These are phyloP conservation scores for Yarrowia hollandica DNA, from an alignment of 805 yeast genomes.

Conservation along the genomic window DNA sequence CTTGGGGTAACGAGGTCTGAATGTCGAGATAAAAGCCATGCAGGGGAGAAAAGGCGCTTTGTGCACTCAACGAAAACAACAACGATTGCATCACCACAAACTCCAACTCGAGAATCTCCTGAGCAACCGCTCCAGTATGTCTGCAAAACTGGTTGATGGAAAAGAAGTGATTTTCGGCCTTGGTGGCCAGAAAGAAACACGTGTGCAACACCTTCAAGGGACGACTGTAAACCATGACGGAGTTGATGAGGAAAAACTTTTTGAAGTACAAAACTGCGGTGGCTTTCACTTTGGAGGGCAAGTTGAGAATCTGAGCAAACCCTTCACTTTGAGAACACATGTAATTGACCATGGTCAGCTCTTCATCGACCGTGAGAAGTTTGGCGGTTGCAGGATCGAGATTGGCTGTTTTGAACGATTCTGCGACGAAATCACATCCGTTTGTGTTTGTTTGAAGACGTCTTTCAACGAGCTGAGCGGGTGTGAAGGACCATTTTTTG, in stretches of 20 bases:
- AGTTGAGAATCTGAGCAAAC: constrained; percentile 67
- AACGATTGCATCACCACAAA: constrained; percentile 72
- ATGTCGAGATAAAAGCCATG: constrained; percentile 93
- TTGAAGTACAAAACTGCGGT: constrained; percentile 83
- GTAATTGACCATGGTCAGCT: constrained; percentile 61
- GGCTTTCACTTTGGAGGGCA: constrained; percentile 85
- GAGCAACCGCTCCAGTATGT: constrained; percentile 50
- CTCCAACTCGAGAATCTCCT: constrained; percentile 71
- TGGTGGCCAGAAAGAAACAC: constrained; percentile 86
- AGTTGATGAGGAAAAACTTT: constrained; percentile 74
- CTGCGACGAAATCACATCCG: constrained; percentile 45
- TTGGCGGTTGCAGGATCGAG: constrained; percentile 41
- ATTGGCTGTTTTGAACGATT: constrained; percentile 32
- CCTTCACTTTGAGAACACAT: constrained; percentile 72
- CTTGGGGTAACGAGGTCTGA: constrained; percentile 55
- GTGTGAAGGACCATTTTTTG: constrained; percentile 79
- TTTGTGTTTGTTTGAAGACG: constrained; percentile 54
- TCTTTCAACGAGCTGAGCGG: constrained; percentile 52
- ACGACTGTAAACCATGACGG: constrained; percentile 76
- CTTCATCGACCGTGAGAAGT: constrained; percentile 67
- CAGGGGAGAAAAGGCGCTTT: constrained; percentile 85
- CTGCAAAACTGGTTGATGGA: constrained; percentile 79
- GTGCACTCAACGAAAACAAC: constrained; percentile 77
- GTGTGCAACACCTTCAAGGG: constrained; percentile 80
- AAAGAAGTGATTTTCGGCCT: constrained; percentile 87